Evolutionary conservation across 768 basidiomycete species (phyloP).

Genomic region (Rhodotorula toruloides): DNA sequence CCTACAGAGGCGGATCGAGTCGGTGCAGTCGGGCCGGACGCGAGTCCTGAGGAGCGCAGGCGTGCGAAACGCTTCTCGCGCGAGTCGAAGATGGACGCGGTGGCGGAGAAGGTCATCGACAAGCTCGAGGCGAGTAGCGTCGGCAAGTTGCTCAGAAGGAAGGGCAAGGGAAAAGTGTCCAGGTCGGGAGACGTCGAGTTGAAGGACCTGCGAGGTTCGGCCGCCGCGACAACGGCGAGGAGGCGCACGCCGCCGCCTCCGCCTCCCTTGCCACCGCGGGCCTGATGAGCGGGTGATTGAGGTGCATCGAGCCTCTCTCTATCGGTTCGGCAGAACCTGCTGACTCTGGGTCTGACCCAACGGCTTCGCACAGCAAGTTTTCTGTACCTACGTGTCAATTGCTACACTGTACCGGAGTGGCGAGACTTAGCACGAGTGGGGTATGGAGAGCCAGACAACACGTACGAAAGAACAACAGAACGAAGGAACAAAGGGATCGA

Average conservation of each 20-base stretch:
- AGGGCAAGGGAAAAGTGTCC: neutral
- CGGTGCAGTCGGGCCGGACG: neutral
- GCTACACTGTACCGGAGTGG: too few species aligned
- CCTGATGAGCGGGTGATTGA: too few species aligned
- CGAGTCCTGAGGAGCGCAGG: neutral
- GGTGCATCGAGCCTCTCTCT: too few species aligned
- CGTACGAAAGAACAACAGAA: neutral
- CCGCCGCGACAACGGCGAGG: constrained; percentile 7
- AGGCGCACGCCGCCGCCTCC: constrained; percentile 19
- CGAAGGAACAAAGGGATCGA: neutral
- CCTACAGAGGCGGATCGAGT: neutral
- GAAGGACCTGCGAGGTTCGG: neutral
- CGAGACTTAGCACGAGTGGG: too few species aligned
- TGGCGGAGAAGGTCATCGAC: constrained; percentile 26
- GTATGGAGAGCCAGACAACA: neutral
- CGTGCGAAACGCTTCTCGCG: constrained; percentile 2
- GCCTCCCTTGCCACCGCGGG: too few species aligned
- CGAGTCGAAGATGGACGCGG: constrained; percentile 14
- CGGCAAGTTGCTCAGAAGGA: constrained; percentile 13
- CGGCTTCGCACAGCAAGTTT: too few species aligned
- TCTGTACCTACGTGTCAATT: too few species aligned
- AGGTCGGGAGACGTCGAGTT: constrained; percentile 15
- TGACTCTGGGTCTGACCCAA: too few species aligned
- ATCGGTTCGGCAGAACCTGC: neutral
- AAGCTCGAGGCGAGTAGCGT: constrained; percentile 18